Percentiles rank a stretch among this genome's conserved stretches.
phyloP scores from a whole-genome alignment of 345 rosid species.

The Eucalyptus caleyi region DNA sequence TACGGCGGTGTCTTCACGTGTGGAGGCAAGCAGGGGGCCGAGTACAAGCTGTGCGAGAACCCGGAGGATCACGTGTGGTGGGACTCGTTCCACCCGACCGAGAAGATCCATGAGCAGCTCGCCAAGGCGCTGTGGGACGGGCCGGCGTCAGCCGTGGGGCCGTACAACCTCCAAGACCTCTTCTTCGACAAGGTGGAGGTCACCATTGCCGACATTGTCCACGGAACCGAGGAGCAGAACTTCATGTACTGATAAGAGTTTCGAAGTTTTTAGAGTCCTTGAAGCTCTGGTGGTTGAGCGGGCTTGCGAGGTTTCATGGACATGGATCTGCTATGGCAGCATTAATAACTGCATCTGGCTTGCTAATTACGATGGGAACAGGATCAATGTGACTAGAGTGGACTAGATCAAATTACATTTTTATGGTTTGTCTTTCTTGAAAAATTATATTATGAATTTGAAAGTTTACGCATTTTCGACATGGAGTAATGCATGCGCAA shows the following conservation, averaged over 20 bases:
- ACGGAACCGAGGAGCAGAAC: slow-evolving; percentile 2
- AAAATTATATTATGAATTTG: background rate
- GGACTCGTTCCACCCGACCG: slow-evolving; percentile 46
- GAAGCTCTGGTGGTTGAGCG: background rate
- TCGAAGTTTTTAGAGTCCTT: background rate
- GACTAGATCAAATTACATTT: background rate
- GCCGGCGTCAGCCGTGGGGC: slow-evolving; percentile 7
- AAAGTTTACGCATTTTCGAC: background rate
- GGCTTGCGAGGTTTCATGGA: background rate
- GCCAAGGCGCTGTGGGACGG: slow-evolving; percentile 28
- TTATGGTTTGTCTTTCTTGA: background rate
- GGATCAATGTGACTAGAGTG: background rate
- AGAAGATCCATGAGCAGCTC: slow-evolving; percentile 21
- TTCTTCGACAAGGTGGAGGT: slow-evolving; percentile 13
- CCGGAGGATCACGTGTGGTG: slow-evolving; percentile 29
- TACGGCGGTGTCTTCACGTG: slow-evolving; percentile 19
- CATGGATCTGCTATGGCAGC: background rate
- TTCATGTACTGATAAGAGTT: background rate
- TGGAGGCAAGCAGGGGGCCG: slow-evolving; percentile 19
- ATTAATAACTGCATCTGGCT: background rate
- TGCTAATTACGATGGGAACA: background rate
- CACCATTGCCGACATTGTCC: slow-evolving; percentile 21
- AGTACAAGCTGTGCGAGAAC: slow-evolving; percentile 19
- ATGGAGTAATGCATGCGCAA: background rate
- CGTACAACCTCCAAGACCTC: slow-evolving; percentile 19